phyloP scores from a whole-genome alignment of 176 grass and related monocot species.

The Triticum urartu region DNA sequence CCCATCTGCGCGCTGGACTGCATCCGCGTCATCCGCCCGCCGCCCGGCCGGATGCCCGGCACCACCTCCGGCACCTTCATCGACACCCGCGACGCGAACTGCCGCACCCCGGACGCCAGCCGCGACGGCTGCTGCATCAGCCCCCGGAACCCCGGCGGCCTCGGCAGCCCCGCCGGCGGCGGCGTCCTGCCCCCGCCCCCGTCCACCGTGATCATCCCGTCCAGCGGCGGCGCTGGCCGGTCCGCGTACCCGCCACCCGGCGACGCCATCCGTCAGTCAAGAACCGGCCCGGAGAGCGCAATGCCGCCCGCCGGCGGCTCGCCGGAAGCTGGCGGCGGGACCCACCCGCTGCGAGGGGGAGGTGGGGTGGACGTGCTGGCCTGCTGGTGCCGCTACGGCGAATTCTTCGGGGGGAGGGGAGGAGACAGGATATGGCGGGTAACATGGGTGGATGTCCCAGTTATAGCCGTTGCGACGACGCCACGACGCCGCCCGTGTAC shows the following conservation, averaged over 20 bases:
- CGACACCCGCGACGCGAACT: conserved; percentile 65
- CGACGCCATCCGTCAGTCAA: conserved; percentile 28
- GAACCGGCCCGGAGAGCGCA: neutral
- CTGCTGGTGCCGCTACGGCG: neutral
- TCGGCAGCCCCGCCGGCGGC: neutral
- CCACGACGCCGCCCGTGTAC: neutral
- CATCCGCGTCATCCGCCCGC: conserved; percentile 55
- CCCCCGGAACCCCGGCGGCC: conserved; percentile 32
- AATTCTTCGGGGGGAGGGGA: neutral
- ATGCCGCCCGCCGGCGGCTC: conserved; percentile 34
- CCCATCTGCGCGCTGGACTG: conserved; percentile 70
- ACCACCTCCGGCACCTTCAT: conserved; percentile 70
- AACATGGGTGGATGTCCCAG: conserved; percentile 40
- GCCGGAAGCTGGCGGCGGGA: neutral
- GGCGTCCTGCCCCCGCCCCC: neutral
- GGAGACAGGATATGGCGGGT: conserved; percentile 53
- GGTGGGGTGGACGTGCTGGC: neutral
- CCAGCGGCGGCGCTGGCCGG: conserved; percentile 3
- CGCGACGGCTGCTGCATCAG: conserved; percentile 59
- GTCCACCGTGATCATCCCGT: conserved; percentile 27
- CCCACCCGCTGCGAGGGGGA: neutral
- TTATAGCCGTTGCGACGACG: conserved; percentile 63
- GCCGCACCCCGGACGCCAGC: conserved; percentile 48
- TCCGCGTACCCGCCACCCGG: conserved; percentile 12
- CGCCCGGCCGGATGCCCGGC: conserved; percentile 29